Conservation (phyloP, 306 rosid genomes). For the Abrus precatorius region DNA sequence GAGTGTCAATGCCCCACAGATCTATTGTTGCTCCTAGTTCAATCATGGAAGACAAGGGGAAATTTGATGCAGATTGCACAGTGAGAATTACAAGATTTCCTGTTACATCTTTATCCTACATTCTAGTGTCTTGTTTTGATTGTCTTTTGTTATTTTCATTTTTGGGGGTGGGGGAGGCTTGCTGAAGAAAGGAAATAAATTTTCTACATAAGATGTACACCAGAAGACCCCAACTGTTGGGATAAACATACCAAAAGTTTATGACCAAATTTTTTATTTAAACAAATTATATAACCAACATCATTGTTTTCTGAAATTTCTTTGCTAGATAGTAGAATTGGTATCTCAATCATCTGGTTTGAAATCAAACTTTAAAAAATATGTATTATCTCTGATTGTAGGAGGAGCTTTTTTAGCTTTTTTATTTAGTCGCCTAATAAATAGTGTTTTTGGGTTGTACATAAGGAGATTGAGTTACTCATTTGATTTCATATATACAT, state of each 20-base stretch:
- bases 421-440: slow-evolving; percentile 22
- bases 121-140: slow-evolving; percentile 31
- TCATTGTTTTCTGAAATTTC: slow-evolving; percentile 29
- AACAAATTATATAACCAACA: not conserved
- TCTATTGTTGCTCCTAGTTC: slow-evolving; percentile 63
- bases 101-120: slow-evolving; percentile 21
- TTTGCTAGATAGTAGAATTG: slow-evolving; percentile 3
- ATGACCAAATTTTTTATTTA: not conserved
- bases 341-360: slow-evolving; percentile 29
- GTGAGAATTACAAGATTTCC: slow-evolving; percentile 57
- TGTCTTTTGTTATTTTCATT: slow-evolving; percentile 15
- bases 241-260: slow-evolving; percentile 2
- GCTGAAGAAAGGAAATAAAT: slow-evolving; percentile 9
- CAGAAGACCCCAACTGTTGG: not conserved
- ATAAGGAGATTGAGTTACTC: slow-evolving; percentile 21
- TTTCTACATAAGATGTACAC: slow-evolving; percentile 5
- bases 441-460: slow-evolving; percentile 4
- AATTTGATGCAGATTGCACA: slow-evolving; percentile 63
- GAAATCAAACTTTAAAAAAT: slow-evolving; percentile 37
- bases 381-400: slow-evolving; percentile 25
- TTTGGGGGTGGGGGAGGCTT: slow-evolving; percentile 20
- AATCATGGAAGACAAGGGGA: slow-evolving; percentile 65
- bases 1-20: slow-evolving; percentile 62
- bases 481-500: slow-evolving; percentile 15
- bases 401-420: slow-evolving; percentile 16